These are phyloP conservation scores for Capsella bursapastoris DNA, from an alignment of 345 rosid species.

Conservation along the genomic window DNA sequence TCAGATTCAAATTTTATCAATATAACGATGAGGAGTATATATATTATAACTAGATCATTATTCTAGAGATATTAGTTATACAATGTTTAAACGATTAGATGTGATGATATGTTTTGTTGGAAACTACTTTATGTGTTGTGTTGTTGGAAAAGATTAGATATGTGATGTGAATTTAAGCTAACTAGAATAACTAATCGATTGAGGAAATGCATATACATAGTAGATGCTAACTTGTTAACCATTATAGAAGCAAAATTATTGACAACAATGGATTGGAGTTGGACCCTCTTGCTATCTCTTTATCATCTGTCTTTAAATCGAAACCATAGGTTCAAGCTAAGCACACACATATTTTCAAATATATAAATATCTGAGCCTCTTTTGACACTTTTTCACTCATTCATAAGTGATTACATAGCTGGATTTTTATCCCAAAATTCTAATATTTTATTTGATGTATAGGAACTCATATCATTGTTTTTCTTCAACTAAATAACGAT, in stretches of 20 bases:
- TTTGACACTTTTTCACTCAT: slow-evolving; percentile 28
- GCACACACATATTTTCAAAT: slow-evolving; percentile 36
- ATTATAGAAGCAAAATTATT: slow-evolving; percentile 45
- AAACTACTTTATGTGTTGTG: neutral
- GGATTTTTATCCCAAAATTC: slow-evolving; percentile 19
- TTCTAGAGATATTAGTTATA: neutral
- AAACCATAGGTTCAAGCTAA: slow-evolving; percentile 59
- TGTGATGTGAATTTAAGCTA: slow-evolving; percentile 43
- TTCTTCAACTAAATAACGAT: neutral
- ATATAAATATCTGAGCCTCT: slow-evolving; percentile 37
- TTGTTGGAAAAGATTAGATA: slow-evolving; percentile 19
- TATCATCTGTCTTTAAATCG: slow-evolving; percentile 56
- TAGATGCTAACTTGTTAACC: slow-evolving; percentile 44
- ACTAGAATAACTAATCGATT: slow-evolving; percentile 4
- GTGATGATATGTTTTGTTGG: too few species aligned
- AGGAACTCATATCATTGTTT: neutral
- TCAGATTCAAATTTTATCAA: neutral
- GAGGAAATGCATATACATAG: slow-evolving; percentile 26
- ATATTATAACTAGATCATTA: neutral
- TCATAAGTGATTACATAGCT: slow-evolving; percentile 38
- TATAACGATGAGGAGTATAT: neutral
- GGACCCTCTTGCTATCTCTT: slow-evolving; percentile 49
- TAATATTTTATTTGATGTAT: neutral
- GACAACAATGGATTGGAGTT: slow-evolving; percentile 38
- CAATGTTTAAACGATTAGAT: too few species aligned